phyloP scores from a whole-genome alignment of 2,329 filamentous ascomycete species.

The Aspergillus novoparasiticus region DNA sequence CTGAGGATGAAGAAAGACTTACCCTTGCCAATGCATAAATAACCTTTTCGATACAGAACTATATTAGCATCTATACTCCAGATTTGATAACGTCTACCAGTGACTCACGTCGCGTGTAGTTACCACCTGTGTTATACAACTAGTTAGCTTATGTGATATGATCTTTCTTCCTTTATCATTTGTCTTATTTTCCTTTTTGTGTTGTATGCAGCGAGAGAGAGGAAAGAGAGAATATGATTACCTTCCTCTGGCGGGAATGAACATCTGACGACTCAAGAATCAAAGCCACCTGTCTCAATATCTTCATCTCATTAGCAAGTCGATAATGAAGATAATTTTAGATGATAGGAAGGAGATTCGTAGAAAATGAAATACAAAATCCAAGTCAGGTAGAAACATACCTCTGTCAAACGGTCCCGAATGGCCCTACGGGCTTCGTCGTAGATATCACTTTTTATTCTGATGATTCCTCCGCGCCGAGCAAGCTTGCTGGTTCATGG shows the following conservation, averaged over 20 bases:
- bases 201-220: background rate
- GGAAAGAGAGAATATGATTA: conserved; percentile 4
- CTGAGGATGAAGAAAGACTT: background rate
- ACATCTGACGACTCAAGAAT: conserved; percentile 24
- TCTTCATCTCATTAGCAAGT: conserved; percentile 18
- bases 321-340: background rate
- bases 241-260: conserved; percentile 8
- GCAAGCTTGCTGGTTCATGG: conserved; percentile 33
- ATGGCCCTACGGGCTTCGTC: conserved; percentile 27
- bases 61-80: background rate
- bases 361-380: background rate
- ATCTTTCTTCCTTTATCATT: background rate
- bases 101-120: conserved; percentile 21
- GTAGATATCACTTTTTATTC: conserved; percentile 35
- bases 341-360: background rate
- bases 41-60: conserved; percentile 10
- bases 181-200: background rate
- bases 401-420: conserved; percentile 22
- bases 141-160: background rate
- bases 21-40: conserved; percentile 18
- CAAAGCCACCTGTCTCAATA: conserved; percentile 25
- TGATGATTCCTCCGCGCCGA: conserved; percentile 36
- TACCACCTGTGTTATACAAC: conserved; percentile 10
- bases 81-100: no score
- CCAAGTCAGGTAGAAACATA: conserved; percentile 17